These are phyloP conservation scores for Termitomyces sp. DNA, from an alignment of 768 basidiomycete species.

Conservation along the genomic window DNA sequence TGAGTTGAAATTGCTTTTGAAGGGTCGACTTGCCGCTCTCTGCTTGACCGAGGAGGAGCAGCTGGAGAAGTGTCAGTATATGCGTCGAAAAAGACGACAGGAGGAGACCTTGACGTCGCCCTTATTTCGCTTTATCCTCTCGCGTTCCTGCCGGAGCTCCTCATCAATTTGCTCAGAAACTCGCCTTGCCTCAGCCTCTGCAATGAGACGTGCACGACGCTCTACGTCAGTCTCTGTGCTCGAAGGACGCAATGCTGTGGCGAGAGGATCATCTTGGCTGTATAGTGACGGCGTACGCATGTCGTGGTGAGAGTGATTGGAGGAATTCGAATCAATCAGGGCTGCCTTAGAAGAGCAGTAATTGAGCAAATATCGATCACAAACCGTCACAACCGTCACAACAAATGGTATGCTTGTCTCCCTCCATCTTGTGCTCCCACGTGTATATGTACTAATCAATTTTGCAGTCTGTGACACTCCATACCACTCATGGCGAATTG, in stretches of 20 bases:
- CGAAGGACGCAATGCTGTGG: conserved; percentile 61
- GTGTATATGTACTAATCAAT: conserved; percentile 8
- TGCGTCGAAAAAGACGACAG: conserved; percentile 15
- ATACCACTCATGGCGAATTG: conserved; percentile 91
- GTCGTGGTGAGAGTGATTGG: conserved; percentile 19
- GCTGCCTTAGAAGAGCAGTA: conserved; percentile 2
- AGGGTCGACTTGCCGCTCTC: conserved; percentile 76
- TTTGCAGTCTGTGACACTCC: conserved; percentile 83
- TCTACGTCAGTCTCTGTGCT: conserved; percentile 60
- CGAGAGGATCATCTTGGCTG: conserved; percentile 72
- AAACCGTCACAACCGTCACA: conserved; percentile 14
- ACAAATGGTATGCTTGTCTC: conserved; percentile 13
- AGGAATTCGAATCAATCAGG: conserved; percentile 14
- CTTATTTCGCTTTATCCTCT: conserved; percentile 56
- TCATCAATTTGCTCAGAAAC: conserved; percentile 82
- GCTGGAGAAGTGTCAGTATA: conserved; percentile 38
- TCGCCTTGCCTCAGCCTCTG: conserved; percentile 70
- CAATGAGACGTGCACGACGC: conserved; percentile 50
- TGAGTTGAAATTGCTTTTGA: conserved; percentile 76
- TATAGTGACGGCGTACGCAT: conserved; percentile 70
- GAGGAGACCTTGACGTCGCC: conserved; percentile 65
- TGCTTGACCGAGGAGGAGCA: conserved; percentile 72
- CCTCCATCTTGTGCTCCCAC: conserved; percentile 4
- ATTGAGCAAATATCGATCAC: conserved; percentile 6
- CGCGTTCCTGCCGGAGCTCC: conserved; percentile 64